A percentile compares a stretch with the other conserved stretches of the same genome.
Evolutionary conservation across 2,329 filamentous ascomycete genomes (phyloP).

Genomic region (Neonectria punicea): DNA sequence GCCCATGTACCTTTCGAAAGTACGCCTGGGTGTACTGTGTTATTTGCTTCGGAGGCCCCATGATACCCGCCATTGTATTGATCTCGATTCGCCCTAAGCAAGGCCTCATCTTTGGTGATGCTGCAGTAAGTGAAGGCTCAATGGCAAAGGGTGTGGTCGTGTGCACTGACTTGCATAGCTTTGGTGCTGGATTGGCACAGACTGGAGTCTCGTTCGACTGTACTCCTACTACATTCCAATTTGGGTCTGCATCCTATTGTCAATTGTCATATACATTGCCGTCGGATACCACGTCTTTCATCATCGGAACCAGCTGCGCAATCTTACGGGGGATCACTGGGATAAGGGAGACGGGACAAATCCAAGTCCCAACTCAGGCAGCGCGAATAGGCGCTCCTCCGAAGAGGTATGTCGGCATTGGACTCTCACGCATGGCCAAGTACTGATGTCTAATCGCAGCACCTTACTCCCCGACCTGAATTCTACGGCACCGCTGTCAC

Average conservation of each 20-base stretch:
- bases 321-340: constrained; percentile 50
- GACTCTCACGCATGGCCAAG: neutral
- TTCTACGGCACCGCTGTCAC: constrained; percentile 61
- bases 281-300: constrained; percentile 70
- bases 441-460: constrained; percentile 40
- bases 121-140: constrained; percentile 56
- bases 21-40: constrained; percentile 77
- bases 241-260: constrained; percentile 67
- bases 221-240: constrained; percentile 71
- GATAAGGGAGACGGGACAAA: constrained; percentile 34
- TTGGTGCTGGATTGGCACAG: constrained; percentile 69
- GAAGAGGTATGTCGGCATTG: constrained; percentile 46
- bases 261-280: constrained; percentile 64
- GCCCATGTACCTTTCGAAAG: constrained; percentile 71
- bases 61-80: constrained; percentile 72
- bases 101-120: constrained; percentile 63
- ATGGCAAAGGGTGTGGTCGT: rapidly evolving
- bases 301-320: constrained; percentile 64
- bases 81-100: constrained; percentile 63
- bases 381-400: constrained; percentile 45
- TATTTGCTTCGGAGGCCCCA: constrained; percentile 76
- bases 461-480: constrained; percentile 40
- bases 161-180: constrained; percentile 53
- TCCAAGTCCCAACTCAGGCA: constrained; percentile 37
- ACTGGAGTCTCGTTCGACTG: constrained; percentile 65